Percentiles rank a stretch among this genome's conserved stretches.
These are phyloP conservation scores for Fusarium protoensiforme DNA, from an alignment of 2,329 filamentous ascomycete species.

Conservation along the genomic window DNA sequence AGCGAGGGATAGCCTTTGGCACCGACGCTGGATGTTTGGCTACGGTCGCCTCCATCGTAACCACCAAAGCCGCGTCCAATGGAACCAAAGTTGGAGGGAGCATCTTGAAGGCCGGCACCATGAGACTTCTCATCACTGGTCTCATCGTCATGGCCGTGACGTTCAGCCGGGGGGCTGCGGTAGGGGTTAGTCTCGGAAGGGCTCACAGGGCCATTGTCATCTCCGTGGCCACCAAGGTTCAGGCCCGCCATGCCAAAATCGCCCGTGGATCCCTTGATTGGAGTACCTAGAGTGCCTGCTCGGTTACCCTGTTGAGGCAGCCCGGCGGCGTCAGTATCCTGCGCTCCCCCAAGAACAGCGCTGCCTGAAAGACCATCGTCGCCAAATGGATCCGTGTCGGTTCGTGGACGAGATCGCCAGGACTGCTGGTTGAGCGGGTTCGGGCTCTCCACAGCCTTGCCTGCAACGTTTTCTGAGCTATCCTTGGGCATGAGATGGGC, in stretches of 20 bases:
- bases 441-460: constrained; percentile 62
- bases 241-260: constrained; percentile 73
- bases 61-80: constrained; percentile 63
- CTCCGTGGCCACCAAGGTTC: constrained; percentile 67
- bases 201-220: constrained; percentile 79
- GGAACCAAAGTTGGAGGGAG: constrained; percentile 63
- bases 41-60: constrained; percentile 84
- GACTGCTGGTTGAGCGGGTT: constrained; percentile 55
- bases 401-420: constrained; percentile 71
- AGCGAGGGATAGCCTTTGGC: constrained; percentile 76
- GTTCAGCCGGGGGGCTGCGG: constrained; percentile 86
- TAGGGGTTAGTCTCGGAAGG: constrained; percentile 97
- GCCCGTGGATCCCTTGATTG: constrained; percentile 63
- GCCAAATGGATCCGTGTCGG: constrained; percentile 82
- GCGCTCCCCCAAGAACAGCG: constrained; percentile 79
- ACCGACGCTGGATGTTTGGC: constrained; percentile 90
- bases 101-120: constrained; percentile 54
- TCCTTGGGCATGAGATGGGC: constrained; percentile 87
- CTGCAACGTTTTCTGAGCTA: constrained; percentile 71
- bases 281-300: constrained; percentile 62
- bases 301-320: constrained; percentile 46
- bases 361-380: constrained; percentile 74
- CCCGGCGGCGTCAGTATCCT: constrained; percentile 68
- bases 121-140: constrained; percentile 60
- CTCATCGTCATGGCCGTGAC: constrained; percentile 73